phyloP scores from a whole-genome alignment of 306 rosid species.

The Cotoneaster glaucophyllus region DNA sequence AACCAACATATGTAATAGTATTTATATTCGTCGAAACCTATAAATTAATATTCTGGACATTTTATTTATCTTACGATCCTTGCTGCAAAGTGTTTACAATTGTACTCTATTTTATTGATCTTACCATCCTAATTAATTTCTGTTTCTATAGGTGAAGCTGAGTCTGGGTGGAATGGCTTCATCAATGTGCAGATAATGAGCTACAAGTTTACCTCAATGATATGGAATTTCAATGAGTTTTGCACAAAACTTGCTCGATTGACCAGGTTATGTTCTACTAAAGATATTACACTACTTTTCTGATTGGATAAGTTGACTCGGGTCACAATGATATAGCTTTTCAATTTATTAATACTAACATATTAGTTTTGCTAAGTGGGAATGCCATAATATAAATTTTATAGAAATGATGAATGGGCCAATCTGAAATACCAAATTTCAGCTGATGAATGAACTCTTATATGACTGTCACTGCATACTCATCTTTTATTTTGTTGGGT shows the following conservation, averaged over 20 bases:
- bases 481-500: background rate
- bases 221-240: conserved; percentile 65
- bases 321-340: background rate
- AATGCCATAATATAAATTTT: no score
- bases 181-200: no score
- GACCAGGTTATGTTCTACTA: conserved; percentile 36
- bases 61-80: no score
- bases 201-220: conserved; percentile 46
- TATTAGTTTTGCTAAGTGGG: background rate
- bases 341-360: background rate
- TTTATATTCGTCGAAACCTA: no score
- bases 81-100: no score
- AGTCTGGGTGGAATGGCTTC: conserved; percentile 72
- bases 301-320: background rate
- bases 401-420: background rate
- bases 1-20: no score
- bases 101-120: no score
- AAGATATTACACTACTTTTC: background rate
- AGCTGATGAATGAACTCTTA: background rate
- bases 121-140: background rate
- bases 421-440: background rate
- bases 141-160: conserved; percentile 63
- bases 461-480: background rate
- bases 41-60: no score
- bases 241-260: conserved; percentile 74